Conservation (phyloP, 345 rosid species). For the Eucalyptus cloeziana region DNA sequence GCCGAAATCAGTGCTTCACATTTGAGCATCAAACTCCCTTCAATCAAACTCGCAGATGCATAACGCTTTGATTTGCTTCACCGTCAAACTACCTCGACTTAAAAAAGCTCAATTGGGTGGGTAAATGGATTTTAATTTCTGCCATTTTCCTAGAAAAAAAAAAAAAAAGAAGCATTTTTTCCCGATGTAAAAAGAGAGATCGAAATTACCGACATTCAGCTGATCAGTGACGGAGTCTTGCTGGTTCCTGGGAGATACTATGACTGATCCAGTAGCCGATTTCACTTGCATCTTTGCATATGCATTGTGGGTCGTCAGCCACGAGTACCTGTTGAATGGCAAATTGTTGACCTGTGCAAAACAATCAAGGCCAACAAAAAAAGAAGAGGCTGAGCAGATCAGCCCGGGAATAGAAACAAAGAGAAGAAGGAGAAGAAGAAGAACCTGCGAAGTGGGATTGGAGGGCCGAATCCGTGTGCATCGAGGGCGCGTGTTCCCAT, state of each 20-base stretch:
- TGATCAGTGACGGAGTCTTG: slow-evolving; percentile 73
- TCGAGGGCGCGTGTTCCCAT: slow-evolving; percentile 56
- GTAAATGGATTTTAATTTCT: background rate
- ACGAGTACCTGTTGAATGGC: slow-evolving; percentile 80
- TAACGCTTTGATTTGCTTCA: background rate
- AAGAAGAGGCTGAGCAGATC: background rate
- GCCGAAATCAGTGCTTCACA: background rate
- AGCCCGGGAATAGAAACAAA: background rate
- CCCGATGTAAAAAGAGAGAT: background rate
- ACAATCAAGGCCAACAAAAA: background rate
- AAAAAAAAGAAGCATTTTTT: background rate
- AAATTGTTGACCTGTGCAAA: slow-evolving; percentile 39
- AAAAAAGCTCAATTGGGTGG: background rate
- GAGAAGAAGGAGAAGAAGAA: background rate
- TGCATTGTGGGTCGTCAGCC: slow-evolving; percentile 94
- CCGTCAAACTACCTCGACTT: background rate
- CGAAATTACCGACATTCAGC: slow-evolving; percentile 36
- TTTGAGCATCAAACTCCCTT: background rate
- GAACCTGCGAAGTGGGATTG: slow-evolving; percentile 49
- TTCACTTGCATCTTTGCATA: slow-evolving; percentile 34
- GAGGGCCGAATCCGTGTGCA: slow-evolving; percentile 58
- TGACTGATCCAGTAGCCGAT: slow-evolving; percentile 45
- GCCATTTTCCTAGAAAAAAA: background rate
- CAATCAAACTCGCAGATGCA: background rate
- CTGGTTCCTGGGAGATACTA: slow-evolving; percentile 66